Conservation (phyloP, 257 asterid species). For the Ajuga chamaepitys region DNA sequence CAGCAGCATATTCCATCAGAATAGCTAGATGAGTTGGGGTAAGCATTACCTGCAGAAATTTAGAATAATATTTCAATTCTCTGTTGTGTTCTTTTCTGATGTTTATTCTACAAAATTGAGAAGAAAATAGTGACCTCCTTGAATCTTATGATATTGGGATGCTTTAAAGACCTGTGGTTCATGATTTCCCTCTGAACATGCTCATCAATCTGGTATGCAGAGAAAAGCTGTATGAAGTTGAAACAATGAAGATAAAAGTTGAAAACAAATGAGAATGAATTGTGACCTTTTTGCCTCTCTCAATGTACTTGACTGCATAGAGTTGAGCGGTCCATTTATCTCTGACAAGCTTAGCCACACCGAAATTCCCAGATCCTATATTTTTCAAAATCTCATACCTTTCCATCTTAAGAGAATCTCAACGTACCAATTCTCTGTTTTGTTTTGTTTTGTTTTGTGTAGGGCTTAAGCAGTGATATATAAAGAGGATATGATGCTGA, state of each 20-base stretch:
- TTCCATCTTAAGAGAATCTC: conserved; percentile 30
- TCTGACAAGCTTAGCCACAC: conserved; percentile 68
- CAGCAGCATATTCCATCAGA: conserved; percentile 48
- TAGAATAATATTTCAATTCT: not conserved
- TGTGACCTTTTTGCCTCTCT: conserved; percentile 44
- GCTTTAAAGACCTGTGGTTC: conserved; percentile 48
- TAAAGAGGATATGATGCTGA: not conserved
- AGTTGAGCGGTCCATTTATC: conserved; percentile 29
- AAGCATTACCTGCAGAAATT: conserved; percentile 30
- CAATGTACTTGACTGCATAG: conserved; percentile 38
- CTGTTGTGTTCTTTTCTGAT: not conserved
- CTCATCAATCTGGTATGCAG: conserved; percentile 52
- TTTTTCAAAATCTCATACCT: conserved; percentile 52
- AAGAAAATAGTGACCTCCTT: conserved; percentile 30
- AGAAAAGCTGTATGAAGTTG: not conserved
- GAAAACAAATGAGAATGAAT: not conserved
- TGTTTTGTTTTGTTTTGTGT: not conserved
- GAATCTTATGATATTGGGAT: conserved; percentile 42
- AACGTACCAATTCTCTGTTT: not conserved
- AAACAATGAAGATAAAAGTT: not conserved
- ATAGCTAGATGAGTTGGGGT: conserved; percentile 52
- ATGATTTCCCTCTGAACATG: conserved; percentile 54
- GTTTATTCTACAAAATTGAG: not conserved
- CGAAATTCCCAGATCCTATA: conserved; percentile 67
- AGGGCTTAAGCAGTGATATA: not conserved